Evolutionary conservation across 768 basidiomycete species (phyloP).

Genomic region (Hygrocybe coccinea): DNA sequence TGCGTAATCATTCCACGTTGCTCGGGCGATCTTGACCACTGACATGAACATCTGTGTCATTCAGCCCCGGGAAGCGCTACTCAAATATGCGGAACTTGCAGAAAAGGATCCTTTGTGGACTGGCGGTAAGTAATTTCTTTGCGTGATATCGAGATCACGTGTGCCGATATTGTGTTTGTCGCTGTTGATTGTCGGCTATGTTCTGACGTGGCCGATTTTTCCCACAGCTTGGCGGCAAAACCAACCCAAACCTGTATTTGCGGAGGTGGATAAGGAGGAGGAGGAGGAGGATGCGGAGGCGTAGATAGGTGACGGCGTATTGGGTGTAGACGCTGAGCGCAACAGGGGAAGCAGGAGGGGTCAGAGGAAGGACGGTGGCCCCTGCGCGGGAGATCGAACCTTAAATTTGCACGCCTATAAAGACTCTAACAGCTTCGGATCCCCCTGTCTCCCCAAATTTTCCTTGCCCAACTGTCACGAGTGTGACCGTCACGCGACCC

Average conservation of each 20-base stretch:
- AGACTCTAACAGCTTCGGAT: conserved; percentile 63
- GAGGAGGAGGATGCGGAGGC: conserved; percentile 48
- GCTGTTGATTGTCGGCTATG: conserved; percentile 37
- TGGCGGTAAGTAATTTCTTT: conserved; percentile 52
- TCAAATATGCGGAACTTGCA: conserved; percentile 80
- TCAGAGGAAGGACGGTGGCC: conserved; percentile 38
- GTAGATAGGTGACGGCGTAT: conserved; percentile 14
- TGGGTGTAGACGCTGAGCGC: conserved; percentile 6
- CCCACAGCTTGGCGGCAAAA: conserved; percentile 76
- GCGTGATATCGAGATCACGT: conserved; percentile 3
- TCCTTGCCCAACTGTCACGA: conserved; percentile 54
- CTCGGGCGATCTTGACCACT: no score
- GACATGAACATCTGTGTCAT: conserved; percentile 12
- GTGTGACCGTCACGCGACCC: conserved; percentile 75
- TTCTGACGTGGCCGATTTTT: conserved; percentile 63
- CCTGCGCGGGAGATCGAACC: conserved; percentile 81
- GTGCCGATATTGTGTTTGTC: conserved; percentile 31
- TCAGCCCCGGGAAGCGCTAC: conserved; percentile 93
- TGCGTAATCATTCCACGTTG: conserved; percentile 57
- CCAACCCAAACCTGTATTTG: conserved; percentile 85
- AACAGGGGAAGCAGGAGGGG: conserved; percentile 13
- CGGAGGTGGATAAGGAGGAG: conserved; percentile 54
- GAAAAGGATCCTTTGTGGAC: conserved; percentile 83
- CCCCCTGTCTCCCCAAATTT: conserved; percentile 73
- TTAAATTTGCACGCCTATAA: conserved; percentile 79